These are phyloP conservation scores for Persicaria tinctoria DNA, from an alignment of 148 eudicot genomes.

Conservation along the genomic window DNA sequence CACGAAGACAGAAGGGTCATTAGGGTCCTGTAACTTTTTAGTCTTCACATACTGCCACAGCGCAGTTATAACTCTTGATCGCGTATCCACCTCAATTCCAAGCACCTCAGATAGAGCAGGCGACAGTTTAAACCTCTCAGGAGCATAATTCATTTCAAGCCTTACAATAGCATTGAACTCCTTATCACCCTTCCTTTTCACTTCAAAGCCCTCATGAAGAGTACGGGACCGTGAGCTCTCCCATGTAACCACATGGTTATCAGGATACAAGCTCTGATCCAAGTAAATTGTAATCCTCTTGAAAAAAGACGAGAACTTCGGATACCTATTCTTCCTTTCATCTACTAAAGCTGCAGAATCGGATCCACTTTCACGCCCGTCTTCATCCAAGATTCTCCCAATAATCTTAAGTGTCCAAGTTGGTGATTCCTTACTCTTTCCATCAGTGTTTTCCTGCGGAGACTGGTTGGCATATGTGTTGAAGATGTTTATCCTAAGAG, in stretches of 20 bases:
- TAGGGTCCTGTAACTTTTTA: constrained; percentile 69
- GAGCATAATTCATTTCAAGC: constrained; percentile 74
- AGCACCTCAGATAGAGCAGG: constrained; percentile 62
- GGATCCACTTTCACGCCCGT: constrained; percentile 28
- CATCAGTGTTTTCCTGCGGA: constrained; percentile 20
- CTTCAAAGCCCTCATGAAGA: constrained; percentile 83
- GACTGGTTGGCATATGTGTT: constrained; percentile 72
- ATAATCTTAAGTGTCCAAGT: constrained; percentile 82
- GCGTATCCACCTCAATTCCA: constrained; percentile 85
- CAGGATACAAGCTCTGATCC: constrained; percentile 80
- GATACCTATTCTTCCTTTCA: constrained; percentile 24
- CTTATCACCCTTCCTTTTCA: constrained; percentile 88
- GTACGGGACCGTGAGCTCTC: constrained; percentile 69
- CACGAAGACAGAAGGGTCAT: constrained; percentile 58
- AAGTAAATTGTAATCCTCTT: constrained; percentile 79
- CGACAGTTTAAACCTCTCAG: constrained; percentile 72
- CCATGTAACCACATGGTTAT: constrained; percentile 74
- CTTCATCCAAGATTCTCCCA: constrained; percentile 76
- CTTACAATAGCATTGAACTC: constrained; percentile 80
- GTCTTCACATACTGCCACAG: constrained; percentile 83
- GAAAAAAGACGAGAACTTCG: constrained; percentile 81
- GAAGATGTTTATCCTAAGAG: constrained; percentile 65
- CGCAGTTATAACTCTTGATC: constrained; percentile 66
- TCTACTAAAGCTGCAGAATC: constrained; percentile 17
- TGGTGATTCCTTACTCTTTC: constrained; percentile 46